phyloP scores from a whole-genome alignment of 225 moss, liverwort and hornwort species.

The Asterella californica region DNA sequence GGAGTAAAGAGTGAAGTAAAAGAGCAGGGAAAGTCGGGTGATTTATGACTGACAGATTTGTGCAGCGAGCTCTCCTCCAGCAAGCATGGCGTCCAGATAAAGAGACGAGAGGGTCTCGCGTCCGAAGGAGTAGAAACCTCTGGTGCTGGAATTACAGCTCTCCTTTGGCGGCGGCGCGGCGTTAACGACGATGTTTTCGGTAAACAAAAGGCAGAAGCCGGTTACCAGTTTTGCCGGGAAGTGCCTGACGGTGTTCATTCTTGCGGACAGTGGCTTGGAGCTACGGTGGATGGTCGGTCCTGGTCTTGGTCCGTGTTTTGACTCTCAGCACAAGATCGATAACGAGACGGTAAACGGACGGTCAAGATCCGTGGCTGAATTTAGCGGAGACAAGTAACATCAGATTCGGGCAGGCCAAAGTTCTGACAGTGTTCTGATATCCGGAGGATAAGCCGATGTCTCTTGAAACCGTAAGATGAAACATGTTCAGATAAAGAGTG shows the following conservation, averaged over 20 bases:
- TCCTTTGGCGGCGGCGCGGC: not conserved
- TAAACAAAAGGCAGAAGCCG: not conserved
- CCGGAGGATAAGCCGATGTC: not conserved
- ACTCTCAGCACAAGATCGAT: not conserved
- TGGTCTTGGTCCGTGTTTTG: not conserved
- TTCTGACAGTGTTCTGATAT: conserved; percentile 1
- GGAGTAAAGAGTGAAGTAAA: too few species aligned
- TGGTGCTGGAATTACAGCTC: not conserved
- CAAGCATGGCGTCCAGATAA: not conserved
- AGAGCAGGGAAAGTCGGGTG: too few species aligned
- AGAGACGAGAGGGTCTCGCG: too few species aligned
- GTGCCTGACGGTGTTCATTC: not conserved
- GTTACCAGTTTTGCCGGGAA: not conserved
- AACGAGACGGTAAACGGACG: not conserved
- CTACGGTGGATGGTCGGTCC: not conserved
- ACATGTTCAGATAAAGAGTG: too few species aligned
- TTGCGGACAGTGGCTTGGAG: too few species aligned
- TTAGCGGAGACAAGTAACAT: not conserved
- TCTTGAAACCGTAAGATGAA: not conserved
- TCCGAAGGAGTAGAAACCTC: too few species aligned
- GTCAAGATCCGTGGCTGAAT: not conserved
- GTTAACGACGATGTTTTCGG: not conserved
- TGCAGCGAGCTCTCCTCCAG: not conserved
- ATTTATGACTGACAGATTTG: not conserved
- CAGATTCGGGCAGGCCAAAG: not conserved